These are phyloP conservation scores for Leccinum aurantiacum DNA, from an alignment of 768 basidiomycete genomes.

Conservation along the genomic window DNA sequence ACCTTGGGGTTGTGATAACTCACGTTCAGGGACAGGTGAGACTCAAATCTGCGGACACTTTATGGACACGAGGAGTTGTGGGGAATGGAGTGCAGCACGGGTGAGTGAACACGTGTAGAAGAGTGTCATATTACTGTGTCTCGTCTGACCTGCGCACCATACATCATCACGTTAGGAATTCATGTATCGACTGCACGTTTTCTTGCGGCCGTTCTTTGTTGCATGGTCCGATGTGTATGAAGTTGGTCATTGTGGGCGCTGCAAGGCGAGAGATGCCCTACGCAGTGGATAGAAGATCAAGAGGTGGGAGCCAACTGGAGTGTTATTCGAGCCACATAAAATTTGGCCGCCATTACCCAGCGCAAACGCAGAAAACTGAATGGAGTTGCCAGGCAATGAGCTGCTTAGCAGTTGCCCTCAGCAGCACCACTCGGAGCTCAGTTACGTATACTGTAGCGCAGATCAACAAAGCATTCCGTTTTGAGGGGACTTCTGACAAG, in stretches of 20 bases:
- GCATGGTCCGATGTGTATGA: not conserved
- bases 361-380: not conserved
- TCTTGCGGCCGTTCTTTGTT: not conserved
- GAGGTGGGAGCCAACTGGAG: not conserved
- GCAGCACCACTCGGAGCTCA: conserved; percentile 7
- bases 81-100: conserved; percentile 4
- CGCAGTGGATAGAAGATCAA: conserved; percentile 8
- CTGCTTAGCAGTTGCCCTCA: not conserved
- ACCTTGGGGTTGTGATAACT: conserved; percentile 8
- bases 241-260: conserved; percentile 3
- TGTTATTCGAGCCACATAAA: conserved; percentile 3
- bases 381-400: not conserved
- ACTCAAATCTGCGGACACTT: not conserved
- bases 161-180: not conserved
- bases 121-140: conserved; percentile 1
- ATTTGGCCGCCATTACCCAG: not conserved
- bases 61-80: conserved; percentile 19
- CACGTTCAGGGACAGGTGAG: conserved; percentile 17
- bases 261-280: not conserved
- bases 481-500: conserved; percentile 21
- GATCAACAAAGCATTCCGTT: conserved; percentile 27
- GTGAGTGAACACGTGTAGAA: conserved; percentile 25
- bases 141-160: conserved; percentile 7
- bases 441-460: conserved; percentile 2
- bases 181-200: conserved; percentile 1